Base-by-base conservation (phyloP, 2,329 filamentous ascomycete species). In the Alternaria panax region DNA sequence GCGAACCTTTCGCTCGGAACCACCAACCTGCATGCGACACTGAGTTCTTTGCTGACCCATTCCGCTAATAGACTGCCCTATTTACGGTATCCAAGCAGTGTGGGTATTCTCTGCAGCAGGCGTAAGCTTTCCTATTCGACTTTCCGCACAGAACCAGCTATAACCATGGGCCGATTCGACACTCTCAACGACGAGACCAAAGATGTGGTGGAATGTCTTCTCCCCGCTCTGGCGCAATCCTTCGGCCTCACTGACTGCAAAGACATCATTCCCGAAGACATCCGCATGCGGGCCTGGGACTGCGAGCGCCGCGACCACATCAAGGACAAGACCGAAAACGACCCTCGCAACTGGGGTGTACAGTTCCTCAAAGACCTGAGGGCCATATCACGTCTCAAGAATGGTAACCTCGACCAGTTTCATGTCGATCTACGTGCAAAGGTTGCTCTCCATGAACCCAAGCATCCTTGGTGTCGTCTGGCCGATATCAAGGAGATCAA, bases 211-310 rank as follows among this genome's bases (percentile, higher is more conserved):
- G 56, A 71, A 24, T 74, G 71, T 30, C 63, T 77, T 25, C 65
- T 77, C 16, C 74, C 73, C 20, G 67, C 66, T 2, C 64, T 76
- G 25, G 72, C 72, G n/a, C 16, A 59, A 22, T 67, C 69, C 28
- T 77, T 69, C 46, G 54, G 64, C 0, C 42, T 75, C 24, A 34
- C 63, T 1, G 59, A 72, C n/a, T 50, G 63, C 5, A 48, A 67
- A 7, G 69, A 75, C 1, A 67, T 75, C 56, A 75, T 77, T 28
- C 75, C 74, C 1, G 58, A 69, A 27, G 71, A 76, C n/a, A 76
- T 77, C 32, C 72, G 74, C 43, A 76, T 77, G 74, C 73, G 75
- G n/a, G 59, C 61, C 8, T 77, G 74, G 73, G 75, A 77, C 59
- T 73, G 71, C 32, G 73, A 75, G 25, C 65, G 73, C 14, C 70